Evolutionary conservation across 2,329 filamentous ascomycete genomes (phyloP), one percentile per base, ranked within the genome.

Genomic region (Botryotinia narcissicola): DNA sequence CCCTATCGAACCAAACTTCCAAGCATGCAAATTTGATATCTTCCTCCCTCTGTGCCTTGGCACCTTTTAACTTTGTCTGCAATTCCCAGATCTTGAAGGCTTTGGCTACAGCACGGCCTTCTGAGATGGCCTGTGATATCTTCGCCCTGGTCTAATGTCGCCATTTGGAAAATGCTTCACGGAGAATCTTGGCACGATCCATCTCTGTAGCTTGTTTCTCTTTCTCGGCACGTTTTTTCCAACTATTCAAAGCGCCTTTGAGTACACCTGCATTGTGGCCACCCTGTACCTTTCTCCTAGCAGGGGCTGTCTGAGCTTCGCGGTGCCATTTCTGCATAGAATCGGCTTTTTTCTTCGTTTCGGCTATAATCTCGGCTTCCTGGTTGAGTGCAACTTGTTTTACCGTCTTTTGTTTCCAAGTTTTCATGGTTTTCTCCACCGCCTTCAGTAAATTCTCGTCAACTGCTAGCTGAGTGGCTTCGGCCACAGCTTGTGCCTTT

Each of bases 11-110:
- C 80, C 85, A 83, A 40, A 76, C 80, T 44, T 81, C 78, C 40
- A 86, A 81, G 12, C 81, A 79, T 40, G 82, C 81, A 12, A 80
- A 79, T 57, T 83, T 82, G 61, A 83, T 80, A 20, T 82, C 81
- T 74, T 83, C 80, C n/a, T 84, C 81, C 54, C 78, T 80, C 64
- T 84, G 81, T 64, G 82, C 80, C 71, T 75, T 63, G 10, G 69
- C 59, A 40, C 68, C 51, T 18, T 60, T 80, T 42, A 85, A 80
- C 74, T 85, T 80, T 71, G 84, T 85, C 48, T 86, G 84, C 44
- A 91, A 78, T n/a, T 87, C 84, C 89, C 89, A 91, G 80, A 85
- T 89, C 80, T 90, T 90, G 75, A 91, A 82, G 10, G 83, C 81
- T 77, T 91, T 85, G 44, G 87, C 81, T 60, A 87, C 82, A 59